Percentiles rank a stretch among this genome's conserved stretches.
These are phyloP conservation scores for Clitopilus hobsonii DNA, from an alignment of 768 basidiomycete species.

Conservation along the genomic window DNA sequence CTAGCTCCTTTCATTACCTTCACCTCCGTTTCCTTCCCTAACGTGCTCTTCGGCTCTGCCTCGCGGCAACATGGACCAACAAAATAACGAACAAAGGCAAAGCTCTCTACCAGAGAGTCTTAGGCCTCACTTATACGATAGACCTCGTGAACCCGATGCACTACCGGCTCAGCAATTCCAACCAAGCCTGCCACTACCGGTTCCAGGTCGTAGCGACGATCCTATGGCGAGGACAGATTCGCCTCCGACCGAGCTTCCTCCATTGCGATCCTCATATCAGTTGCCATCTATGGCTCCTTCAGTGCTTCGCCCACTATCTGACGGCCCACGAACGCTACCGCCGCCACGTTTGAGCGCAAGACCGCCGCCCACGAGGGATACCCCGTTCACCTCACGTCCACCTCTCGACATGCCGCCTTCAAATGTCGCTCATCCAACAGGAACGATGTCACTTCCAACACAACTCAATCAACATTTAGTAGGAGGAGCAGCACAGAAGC, in stretches of 20 bases:
- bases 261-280: constrained; percentile 10
- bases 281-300: constrained; percentile 10
- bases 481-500: constrained; percentile 12
- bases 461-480: constrained; percentile 18
- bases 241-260: constrained; percentile 8
- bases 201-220: constrained; percentile 1
- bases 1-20: constrained; percentile 13
- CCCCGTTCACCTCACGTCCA: constrained; percentile 11
- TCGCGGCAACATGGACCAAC: constrained; percentile 15
- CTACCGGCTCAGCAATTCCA: constrained; percentile 14
- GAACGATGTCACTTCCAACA: constrained; percentile 11
- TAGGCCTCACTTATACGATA: constrained; percentile 39
- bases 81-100: constrained; percentile 21
- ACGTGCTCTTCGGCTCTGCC: constrained; percentile 9
- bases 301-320: constrained; percentile 4
- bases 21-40: constrained; percentile 12
- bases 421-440: constrained; percentile 13
- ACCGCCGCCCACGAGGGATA: constrained; percentile 2
- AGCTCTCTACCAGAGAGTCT: constrained; percentile 52
- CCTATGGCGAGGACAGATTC: constrained; percentile 11
- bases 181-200: constrained; percentile 9
- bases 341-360: constrained; percentile 1
- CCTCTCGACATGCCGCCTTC: background rate
- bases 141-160: constrained; percentile 28
- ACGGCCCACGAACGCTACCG: constrained; percentile 6